Conservation (phyloP, 495 filamentous ascomycete genomes). For the Aspergillus nidulans region DNA sequence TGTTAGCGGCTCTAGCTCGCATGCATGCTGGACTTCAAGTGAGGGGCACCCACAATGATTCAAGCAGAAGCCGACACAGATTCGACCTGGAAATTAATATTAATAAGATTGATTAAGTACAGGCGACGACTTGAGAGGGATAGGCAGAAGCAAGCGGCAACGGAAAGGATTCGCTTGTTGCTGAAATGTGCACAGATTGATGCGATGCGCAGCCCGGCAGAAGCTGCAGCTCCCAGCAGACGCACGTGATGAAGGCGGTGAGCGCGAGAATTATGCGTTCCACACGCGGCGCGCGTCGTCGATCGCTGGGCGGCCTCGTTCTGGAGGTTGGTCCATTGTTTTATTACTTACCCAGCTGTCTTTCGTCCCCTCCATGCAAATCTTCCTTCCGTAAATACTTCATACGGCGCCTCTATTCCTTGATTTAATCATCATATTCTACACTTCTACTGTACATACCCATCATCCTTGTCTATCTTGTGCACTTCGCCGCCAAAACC, state of each 20-base stretch:
- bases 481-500: not conserved
- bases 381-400: constrained; percentile 9
- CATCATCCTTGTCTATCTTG: not conserved
- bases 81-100: not conserved
- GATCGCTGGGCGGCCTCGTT: constrained; percentile 10
- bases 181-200: not conserved
- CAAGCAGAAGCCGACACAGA: not conserved
- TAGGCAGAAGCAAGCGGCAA: not conserved
- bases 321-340: constrained; percentile 15
- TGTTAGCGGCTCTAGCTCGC: constrained; percentile 3
- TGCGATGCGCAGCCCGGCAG: constrained; percentile 10
- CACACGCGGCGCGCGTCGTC: constrained; percentile 24
- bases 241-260: constrained; percentile 25
- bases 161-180: not conserved
- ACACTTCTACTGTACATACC: not conserved
- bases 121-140: not conserved
- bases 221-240: constrained; percentile 19
- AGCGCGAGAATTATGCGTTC: constrained; percentile 16
- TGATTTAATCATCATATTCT: not conserved
- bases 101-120: not conserved
- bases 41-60: not conserved
- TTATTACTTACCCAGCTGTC: constrained; percentile 10
- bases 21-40: not conserved
- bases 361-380: constrained; percentile 4
- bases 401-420: constrained; percentile 3